A percentile compares a stretch with the other conserved stretches of the same genome.
These are phyloP conservation scores for Ceratobasidium sp. DNA, from an alignment of 1,284 basidiomycete genomes.

Conservation along the genomic window DNA sequence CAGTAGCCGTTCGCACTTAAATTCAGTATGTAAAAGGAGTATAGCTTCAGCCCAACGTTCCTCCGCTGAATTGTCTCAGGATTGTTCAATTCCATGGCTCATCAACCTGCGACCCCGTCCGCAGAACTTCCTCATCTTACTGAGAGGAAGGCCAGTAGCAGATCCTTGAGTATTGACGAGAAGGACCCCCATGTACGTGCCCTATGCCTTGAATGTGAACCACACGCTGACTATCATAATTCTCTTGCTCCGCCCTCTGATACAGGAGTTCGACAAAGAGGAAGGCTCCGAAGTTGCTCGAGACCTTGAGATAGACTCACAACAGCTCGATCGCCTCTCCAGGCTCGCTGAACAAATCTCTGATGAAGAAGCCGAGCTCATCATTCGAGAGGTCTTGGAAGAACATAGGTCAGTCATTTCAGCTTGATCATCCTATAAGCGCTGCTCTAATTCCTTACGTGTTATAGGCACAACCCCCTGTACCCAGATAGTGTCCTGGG, in stretches of 20 bases:
- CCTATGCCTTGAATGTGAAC: neutral
- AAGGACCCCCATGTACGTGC: neutral
- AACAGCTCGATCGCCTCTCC: conserved; percentile 9
- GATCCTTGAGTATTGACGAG: conserved; percentile 12
- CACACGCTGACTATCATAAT: neutral
- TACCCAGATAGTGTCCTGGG: conserved; percentile 7
- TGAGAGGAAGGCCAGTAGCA: conserved; percentile 23
- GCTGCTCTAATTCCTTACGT: neutral
- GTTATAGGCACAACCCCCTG: neutral
- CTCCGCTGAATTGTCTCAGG: neutral
- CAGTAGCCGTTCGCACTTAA: neutral
- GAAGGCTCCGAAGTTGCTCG: conserved; percentile 19
- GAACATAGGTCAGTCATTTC: conserved; percentile 7
- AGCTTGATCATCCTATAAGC: neutral
- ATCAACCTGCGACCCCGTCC: neutral
- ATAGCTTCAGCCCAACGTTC: too few relatives aligned
- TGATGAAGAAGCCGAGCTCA: conserved; percentile 28
- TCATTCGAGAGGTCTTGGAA: conserved; percentile 23
- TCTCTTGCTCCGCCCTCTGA: too few relatives aligned
- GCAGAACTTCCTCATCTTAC: conserved; percentile 11
- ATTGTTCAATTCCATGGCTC: neutral
- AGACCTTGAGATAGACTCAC: conserved; percentile 9
- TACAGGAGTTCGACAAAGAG: neutral
- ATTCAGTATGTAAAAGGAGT: too few relatives aligned
- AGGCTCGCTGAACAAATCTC: conserved; percentile 14